phyloP scores from a whole-genome alignment of 768 basidiomycete species.

The Lactarius vividus region DNA sequence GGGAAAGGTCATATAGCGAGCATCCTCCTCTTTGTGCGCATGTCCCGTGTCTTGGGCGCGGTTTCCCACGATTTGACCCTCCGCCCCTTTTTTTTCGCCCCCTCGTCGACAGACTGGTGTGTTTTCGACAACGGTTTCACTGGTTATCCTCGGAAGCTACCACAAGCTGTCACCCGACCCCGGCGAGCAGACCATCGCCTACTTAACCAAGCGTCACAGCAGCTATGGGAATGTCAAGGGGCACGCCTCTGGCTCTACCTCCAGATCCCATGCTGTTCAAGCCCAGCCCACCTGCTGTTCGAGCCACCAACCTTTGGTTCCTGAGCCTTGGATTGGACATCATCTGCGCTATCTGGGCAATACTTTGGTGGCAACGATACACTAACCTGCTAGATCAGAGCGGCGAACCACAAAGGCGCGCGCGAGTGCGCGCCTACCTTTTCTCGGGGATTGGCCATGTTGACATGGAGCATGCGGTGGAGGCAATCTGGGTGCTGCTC shows the following conservation, averaged over 20 bases:
- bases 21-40: not conserved
- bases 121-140: not conserved
- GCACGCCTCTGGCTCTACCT: not conserved
- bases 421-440: not conserved
- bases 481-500: not conserved
- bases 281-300: not conserved
- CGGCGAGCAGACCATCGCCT: not conserved
- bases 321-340: not conserved
- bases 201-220: slow-evolving; percentile 2
- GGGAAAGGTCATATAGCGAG: not conserved
- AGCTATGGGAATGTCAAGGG: not conserved
- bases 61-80: not conserved
- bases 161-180: not conserved
- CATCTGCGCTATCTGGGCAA: not conserved
- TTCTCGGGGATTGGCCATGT: not conserved
- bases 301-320: not conserved
- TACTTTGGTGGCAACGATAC: not conserved
- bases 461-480: not conserved
- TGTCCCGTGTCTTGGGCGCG: not conserved
- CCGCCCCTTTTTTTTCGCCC: not conserved
- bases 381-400: not conserved
- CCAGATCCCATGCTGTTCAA: not conserved
- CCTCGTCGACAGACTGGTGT: not conserved
- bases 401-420: not conserved
- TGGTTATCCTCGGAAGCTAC: not conserved